phyloP scores from a whole-genome alignment of 805 yeast genomes.

The Spathaspora arborariae region DNA sequence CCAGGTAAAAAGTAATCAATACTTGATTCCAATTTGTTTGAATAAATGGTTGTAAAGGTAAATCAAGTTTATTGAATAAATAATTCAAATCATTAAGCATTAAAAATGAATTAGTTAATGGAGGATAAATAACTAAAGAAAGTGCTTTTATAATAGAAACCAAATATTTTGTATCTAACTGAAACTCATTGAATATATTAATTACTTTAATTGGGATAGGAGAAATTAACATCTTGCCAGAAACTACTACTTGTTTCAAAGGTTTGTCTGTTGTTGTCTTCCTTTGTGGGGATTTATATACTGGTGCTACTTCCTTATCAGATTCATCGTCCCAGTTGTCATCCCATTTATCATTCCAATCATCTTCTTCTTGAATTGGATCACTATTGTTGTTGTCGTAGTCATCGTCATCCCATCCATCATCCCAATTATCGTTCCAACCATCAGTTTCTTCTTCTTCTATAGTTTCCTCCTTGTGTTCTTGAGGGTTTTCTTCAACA shows the following conservation, averaged over 20 bases:
- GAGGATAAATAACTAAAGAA: constrained; percentile 30
- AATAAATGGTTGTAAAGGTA: constrained; percentile 2
- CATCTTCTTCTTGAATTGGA: constrained; percentile 17
- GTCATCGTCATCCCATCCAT: constrained; percentile 11
- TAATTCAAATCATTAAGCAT: constrained; percentile 32
- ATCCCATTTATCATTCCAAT: constrained; percentile 27
- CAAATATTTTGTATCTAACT: constrained; percentile 14
- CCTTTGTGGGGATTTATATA: constrained; percentile 2
- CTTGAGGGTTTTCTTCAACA: neutral
- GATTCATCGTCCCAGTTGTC: constrained; percentile 22
- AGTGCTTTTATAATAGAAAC: constrained; percentile 28
- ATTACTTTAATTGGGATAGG: constrained; percentile 20
- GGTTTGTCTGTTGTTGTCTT: neutral
- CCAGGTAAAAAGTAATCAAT: constrained; percentile 14
- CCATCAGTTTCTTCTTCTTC: constrained; percentile 1
- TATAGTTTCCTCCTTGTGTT: constrained; percentile 1
- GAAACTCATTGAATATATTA: constrained; percentile 20
- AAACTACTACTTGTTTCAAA: neutral
- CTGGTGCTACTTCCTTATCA: constrained; percentile 6
- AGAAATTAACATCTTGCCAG: constrained; percentile 13
- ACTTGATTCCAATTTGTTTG: constrained; percentile 16
- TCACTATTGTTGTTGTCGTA: constrained; percentile 5
- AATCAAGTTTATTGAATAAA: constrained; percentile 8
- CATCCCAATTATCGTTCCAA: constrained; percentile 18
- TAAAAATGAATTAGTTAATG: constrained; percentile 27